Evolutionary conservation across 2,329 filamentous ascomycete genomes (phyloP).

Genomic region (Elsinoe arachidis): DNA sequence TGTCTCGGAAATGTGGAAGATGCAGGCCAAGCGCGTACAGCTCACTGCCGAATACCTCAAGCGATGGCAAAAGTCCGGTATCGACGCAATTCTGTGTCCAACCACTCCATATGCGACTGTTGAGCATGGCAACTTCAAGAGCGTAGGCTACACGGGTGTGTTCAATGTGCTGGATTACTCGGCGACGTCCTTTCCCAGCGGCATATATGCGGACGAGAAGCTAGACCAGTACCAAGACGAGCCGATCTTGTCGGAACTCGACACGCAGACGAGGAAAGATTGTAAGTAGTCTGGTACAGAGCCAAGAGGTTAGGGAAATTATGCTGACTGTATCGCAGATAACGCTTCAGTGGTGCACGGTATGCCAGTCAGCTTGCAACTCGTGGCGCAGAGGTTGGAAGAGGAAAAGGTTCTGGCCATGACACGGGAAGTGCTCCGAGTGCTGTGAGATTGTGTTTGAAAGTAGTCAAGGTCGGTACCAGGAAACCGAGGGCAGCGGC

Average conservation of each 20-base stretch:
- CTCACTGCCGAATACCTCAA: constrained; percentile 35
- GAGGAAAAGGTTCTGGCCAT: constrained; percentile 37
- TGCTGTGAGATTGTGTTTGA: constrained; percentile 1
- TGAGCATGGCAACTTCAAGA: constrained; percentile 35
- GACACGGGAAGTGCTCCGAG: constrained; percentile 26
- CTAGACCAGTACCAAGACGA: constrained; percentile 27
- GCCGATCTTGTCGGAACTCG: constrained; percentile 17
- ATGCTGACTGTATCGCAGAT: constrained; percentile 22
- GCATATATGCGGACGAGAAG: constrained; percentile 31
- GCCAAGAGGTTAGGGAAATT: background rate
- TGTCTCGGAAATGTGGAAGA: constrained; percentile 39
- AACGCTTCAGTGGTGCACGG: constrained; percentile 30
- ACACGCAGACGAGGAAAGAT: constrained; percentile 16
- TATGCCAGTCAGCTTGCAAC: constrained; percentile 36
- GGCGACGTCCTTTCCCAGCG: constrained; percentile 37
- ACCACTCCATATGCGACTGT: constrained; percentile 38
- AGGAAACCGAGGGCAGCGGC: background rate
- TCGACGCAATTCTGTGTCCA: constrained; percentile 40
- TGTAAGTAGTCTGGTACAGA: constrained; percentile 12
- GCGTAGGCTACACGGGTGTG: constrained; percentile 39
- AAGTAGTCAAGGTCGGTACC: background rate
- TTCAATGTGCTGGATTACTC: constrained; percentile 43
- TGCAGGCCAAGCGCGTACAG: constrained; percentile 39
- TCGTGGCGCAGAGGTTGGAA: constrained; percentile 33
- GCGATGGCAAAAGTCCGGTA: constrained; percentile 34